Conservation (phyloP, 768 basidiomycete genomes). For the Collybiopsis luxurians region DNA sequence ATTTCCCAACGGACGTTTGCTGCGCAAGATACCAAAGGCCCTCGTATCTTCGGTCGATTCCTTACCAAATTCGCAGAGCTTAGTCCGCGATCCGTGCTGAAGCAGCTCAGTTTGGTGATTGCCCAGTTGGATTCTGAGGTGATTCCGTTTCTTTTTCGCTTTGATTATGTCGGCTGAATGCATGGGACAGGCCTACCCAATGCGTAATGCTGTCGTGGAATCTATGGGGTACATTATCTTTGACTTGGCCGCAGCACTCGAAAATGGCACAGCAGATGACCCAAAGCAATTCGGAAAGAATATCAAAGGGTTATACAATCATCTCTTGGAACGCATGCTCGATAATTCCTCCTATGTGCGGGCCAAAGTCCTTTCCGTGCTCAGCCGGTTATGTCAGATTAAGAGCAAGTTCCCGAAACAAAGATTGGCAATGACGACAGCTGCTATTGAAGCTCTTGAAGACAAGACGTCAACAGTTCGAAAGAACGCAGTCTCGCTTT, state of each 20-base stretch:
- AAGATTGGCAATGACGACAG: constrained; percentile 68
- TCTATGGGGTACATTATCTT: constrained; percentile 82
- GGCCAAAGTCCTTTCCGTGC: constrained; percentile 76
- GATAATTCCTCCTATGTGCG: constrained; percentile 92
- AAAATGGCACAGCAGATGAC: constrained; percentile 41
- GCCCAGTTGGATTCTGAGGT: constrained; percentile 93
- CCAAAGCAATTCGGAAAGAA: constrained; percentile 60
- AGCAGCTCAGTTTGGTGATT: constrained; percentile 85
- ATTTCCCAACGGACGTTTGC: constrained; percentile 77
- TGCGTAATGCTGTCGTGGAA: constrained; percentile 94
- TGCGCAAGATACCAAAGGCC: constrained; percentile 72
- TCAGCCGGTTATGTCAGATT: constrained; percentile 72
- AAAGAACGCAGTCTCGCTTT: constrained; percentile 73
- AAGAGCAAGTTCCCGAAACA: constrained; percentile 84
- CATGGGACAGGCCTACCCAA: constrained; percentile 76
- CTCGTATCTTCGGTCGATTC: constrained; percentile 83
- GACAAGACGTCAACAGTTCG: constrained; percentile 92
- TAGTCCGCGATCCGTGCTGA: constrained; percentile 75
- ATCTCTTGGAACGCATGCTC: constrained; percentile 83
- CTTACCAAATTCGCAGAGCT: constrained; percentile 78
- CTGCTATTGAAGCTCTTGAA: constrained; percentile 77
- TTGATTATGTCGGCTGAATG: neutral
- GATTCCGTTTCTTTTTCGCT: constrained; percentile 13
- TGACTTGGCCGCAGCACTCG: constrained; percentile 63
- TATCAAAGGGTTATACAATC: constrained; percentile 75